Evolutionary conservation across 139 green algal species (phyloP).

Genomic region (Penium margaritaceum): DNA sequence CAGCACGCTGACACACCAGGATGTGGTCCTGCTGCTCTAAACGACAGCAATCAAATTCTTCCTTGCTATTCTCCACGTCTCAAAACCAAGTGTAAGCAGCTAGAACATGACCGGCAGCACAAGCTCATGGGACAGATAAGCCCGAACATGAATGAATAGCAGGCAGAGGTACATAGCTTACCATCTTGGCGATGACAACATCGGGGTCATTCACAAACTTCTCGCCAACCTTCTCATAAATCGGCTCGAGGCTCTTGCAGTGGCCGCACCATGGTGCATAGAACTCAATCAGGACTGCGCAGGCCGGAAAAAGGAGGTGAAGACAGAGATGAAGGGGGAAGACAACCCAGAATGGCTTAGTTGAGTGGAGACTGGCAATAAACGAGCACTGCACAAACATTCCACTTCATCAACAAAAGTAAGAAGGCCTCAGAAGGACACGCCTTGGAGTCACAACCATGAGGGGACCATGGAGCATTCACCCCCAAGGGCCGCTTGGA

Average conservation of each 20-base stretch:
- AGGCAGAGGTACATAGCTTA: neutral
- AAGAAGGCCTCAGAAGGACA: neutral
- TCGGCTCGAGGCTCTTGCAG: constrained; percentile 57
- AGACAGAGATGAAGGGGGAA: neutral
- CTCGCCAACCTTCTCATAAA: constrained; percentile 37
- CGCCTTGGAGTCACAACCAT: neutral
- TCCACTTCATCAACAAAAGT: neutral
- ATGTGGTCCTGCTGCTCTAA: neutral
- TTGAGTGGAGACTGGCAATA: no score
- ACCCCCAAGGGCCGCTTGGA: no score
- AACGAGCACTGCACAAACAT: neutral
- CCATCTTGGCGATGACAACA: constrained; percentile 42
- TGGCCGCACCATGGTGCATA: constrained; percentile 66
- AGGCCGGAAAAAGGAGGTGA: neutral
- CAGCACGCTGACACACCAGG: neutral
- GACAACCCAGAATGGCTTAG: neutral
- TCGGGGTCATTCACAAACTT: constrained; percentile 22
- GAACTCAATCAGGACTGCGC: constrained; percentile 53
- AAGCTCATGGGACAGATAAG: neutral
- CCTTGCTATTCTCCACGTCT: no score
- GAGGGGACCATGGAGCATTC: neutral
- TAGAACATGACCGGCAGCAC: constrained; percentile 4
- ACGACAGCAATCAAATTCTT: no score
- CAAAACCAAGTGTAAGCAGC: no score
- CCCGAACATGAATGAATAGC: neutral